Base-by-base conservation (phyloP, 169 alveolate species). In the Cyclospora cayetanensis region DNA sequence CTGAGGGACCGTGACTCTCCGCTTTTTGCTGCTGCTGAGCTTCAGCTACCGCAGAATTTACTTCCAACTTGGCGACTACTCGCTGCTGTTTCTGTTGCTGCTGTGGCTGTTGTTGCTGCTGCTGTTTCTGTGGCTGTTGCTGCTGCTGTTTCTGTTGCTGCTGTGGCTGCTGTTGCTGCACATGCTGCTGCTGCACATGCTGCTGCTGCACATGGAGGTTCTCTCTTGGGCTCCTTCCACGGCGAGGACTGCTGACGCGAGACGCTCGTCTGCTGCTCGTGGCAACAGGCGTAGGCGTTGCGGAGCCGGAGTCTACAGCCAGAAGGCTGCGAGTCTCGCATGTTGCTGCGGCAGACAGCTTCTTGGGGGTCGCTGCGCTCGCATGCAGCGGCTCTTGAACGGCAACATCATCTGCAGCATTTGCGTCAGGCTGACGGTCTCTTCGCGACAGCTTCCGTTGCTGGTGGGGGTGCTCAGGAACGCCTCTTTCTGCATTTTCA, bases 181-280 rank as follows among this genome's bases (percentile, higher is more conserved):
- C n/a, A n/a, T n/a, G 70, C 70, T 55, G 70, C 70, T 55, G 70
- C 70, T 55, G 70, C 70, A 15, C 34, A 20, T 7, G 70, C 70
- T 55, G 70, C 70, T 55, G 70, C 70, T 9, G 70, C n/a, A 29
- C 29, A 22, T 4, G 31, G 15, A 37, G 25, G 82, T 53, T 70
- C 31, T 53, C 53, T 29, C 82, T 27, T 27, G 82, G 82, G 82
- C 82, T 70, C 53, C 82, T 27, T 25, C 82, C 82, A 20, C 82
- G 46, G 27, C 82, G 82, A 18, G 82, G 82, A 37, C 82, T 70
- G 52, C 82, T 37, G 12, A 70, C 7, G 82, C 82, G 82, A 1
- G 82, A 70, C 11, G 46, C 37, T 1, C 82, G 15, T 22, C 70
- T 55, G 70, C 29, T 55, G 70, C 70, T 29, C n/a, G 70, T 7